These are phyloP conservation scores for Chaetomium fimeti DNA, from an alignment of 495 filamentous ascomycete species.

Conservation along the genomic window DNA sequence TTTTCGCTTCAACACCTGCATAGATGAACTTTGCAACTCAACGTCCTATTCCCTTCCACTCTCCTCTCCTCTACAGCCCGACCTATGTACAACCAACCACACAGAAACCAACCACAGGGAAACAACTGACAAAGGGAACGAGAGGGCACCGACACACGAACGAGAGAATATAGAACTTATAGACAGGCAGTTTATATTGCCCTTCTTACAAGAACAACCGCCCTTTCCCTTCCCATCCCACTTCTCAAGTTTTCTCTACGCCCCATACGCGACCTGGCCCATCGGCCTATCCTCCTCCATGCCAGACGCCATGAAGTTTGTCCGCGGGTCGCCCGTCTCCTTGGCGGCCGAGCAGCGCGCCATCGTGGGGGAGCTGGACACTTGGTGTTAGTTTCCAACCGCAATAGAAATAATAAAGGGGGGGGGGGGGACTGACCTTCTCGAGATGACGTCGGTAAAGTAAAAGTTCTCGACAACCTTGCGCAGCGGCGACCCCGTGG, in stretches of 20 bases:
- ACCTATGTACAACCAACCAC: conserved; percentile 7
- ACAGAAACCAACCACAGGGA: background rate
- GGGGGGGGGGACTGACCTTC: conserved; percentile 62
- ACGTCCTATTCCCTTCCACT: conserved; percentile 16
- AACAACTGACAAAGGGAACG: background rate
- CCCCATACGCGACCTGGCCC: conserved; percentile 53
- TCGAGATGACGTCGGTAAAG: conserved; percentile 93
- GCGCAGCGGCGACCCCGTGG: conserved; percentile 65
- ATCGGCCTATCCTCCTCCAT: conserved; percentile 53
- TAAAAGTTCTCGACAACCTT: conserved; percentile 92
- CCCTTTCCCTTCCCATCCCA: conserved; percentile 6
- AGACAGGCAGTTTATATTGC: conserved; percentile 19
- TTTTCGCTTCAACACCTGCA: background rate
- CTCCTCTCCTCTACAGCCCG: background rate
- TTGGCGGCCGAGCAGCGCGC: conserved; percentile 89
- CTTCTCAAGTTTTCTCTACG: conserved; percentile 32
- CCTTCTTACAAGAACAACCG: conserved; percentile 9
- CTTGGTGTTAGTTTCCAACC: conserved; percentile 32
- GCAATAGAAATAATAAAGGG: conserved; percentile 4
- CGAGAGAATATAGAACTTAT: conserved; percentile 3
- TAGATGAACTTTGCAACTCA: background rate
- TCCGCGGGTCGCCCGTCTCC: conserved; percentile 64
- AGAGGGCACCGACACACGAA: background rate
- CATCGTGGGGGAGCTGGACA: conserved; percentile 88
- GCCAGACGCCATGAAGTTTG: conserved; percentile 83